Conservation (phyloP, 2,329 filamentous ascomycete species). For the Cryphonectria radicalis region DNA sequence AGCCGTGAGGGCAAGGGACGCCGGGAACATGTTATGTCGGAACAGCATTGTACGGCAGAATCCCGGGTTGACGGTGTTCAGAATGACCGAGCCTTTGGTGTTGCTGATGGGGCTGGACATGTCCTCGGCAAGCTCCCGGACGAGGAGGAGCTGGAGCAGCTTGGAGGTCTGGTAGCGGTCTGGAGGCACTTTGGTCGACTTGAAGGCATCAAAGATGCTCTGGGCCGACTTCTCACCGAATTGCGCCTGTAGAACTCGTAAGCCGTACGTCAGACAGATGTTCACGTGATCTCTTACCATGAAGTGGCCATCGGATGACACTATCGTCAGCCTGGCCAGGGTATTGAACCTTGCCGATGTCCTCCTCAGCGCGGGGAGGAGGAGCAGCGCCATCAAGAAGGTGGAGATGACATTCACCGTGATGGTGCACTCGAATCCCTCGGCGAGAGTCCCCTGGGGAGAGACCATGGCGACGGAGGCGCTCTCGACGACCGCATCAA, state of each 20-base stretch:
- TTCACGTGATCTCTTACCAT: conserved; percentile 31
- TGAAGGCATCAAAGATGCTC: conserved; percentile 41
- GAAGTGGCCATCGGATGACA: conserved; percentile 45
- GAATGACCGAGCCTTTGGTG: conserved; percentile 40
- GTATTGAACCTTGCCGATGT: conserved; percentile 41
- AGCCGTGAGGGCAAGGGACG: conserved; percentile 5
- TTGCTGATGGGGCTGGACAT: conserved; percentile 32
- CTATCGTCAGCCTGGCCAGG: conserved; percentile 43
- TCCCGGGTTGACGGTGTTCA: conserved; percentile 47
- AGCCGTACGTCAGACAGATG: conserved; percentile 26
- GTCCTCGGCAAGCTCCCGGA: conserved; percentile 41
- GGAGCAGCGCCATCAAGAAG: conserved; percentile 47
- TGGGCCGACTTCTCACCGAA: conserved; percentile 41
- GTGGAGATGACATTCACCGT: conserved; percentile 54
- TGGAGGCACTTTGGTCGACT: conserved; percentile 34
- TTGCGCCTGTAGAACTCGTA: conserved; percentile 34
- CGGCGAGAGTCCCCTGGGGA: conserved; percentile 32
- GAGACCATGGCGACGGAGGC: conserved; percentile 39
- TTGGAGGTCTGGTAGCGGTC: conserved; percentile 44
- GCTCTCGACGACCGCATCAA: conserved; percentile 50
- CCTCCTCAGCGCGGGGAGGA: conserved; percentile 47
- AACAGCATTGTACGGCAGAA: conserved; percentile 48
- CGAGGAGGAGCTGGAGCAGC: conserved; percentile 40
- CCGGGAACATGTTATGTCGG: conserved; percentile 32
- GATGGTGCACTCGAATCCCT: conserved; percentile 48